Base-by-base conservation (phyloP, 2,329 filamentous ascomycete species). In the Teratosphaeria gauchensis region DNA sequence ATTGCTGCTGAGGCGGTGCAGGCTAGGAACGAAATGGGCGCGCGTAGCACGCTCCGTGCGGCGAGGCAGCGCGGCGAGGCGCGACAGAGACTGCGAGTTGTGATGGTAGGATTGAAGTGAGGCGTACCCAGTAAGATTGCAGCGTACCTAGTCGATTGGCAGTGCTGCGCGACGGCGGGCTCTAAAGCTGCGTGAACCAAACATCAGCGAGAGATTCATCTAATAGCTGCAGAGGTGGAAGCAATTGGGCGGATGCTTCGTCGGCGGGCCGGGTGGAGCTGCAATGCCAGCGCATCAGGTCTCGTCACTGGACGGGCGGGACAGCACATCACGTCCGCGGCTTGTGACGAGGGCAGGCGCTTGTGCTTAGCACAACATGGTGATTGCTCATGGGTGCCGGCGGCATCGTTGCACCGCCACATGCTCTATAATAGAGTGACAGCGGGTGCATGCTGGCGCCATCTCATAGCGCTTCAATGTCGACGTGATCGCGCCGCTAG, bases 271-370 rank as follows among this genome's bases (percentile, higher is more conserved):
- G 56, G 31, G 53, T 28, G 61, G 57, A 59, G 59, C 61, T 65
- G 65, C 65, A 60, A 54, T 64, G 66, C 64, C 67, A 67, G 60
- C 65, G 62, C 61, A 69, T 65, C 62, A 55, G 35, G 51, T 62
- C 65, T 63, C 63, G 61, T 65, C 59, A 62, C 61, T 53, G 56
- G 33, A 33, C 42, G 48, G 30, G 16, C 56, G 58, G 35, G 63
- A 58, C 64, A 66, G 61, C 64, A 63, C 65, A 67, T 66, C 62
- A 62, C 51, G 46, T 52, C 56, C 51, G 42, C 55, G 56, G 59
- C 63, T 60, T 61, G 59, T 58, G 60, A 61, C 59, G 60, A 60
- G 59, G 62, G 56, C 61, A 60, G 48, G 33, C 54, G 63, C 63
- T 48, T 48, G 42, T 48, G 42, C 42, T 48, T 48, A 48, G 42